Conservation (phyloP, 805 yeast genomes). For the Nakazawaea ambrosiae region DNA sequence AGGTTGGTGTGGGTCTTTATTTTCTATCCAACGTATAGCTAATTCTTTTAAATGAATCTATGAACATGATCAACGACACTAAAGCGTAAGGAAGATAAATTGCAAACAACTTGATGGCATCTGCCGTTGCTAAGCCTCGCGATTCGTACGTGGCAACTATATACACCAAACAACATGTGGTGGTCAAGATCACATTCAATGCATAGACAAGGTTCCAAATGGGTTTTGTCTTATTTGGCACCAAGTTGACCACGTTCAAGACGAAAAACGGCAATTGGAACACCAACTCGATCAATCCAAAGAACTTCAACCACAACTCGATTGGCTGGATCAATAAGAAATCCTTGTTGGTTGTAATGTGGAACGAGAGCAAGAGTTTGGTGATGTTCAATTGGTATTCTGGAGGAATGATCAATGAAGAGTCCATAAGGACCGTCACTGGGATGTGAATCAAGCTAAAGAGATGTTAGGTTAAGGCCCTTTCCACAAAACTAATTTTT, state of each 20-base stretch:
- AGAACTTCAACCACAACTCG: constrained; percentile 70
- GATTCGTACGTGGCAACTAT: constrained; percentile 29
- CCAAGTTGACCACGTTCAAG: constrained; percentile 20
- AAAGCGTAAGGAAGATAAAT: constrained; percentile 68
- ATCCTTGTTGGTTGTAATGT: constrained; percentile 62
- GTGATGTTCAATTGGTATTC: constrained; percentile 43
- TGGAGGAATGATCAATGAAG: constrained; percentile 59
- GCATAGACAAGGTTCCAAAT: constrained; percentile 57
- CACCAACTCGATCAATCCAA: constrained; percentile 65
- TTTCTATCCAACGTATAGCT: too few species aligned
- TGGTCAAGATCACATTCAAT: constrained; percentile 75
- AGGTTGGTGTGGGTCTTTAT: too few species aligned
- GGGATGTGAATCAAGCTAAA: constrained; percentile 55
- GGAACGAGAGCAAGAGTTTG: constrained; percentile 43
- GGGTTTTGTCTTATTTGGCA: constrained; percentile 18
- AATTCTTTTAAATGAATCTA: constrained; percentile 31
- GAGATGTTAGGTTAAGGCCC: too few species aligned
- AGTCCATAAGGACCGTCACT: constrained; percentile 69
- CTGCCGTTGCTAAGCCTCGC: constrained; percentile 30
- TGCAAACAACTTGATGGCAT: constrained; percentile 35
- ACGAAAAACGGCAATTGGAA: constrained; percentile 79
- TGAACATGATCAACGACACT: constrained; percentile 51
- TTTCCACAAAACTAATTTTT: too few species aligned
- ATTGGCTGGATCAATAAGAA: constrained; percentile 39
- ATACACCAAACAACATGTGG: constrained; percentile 62